Evolutionary conservation across 2,329 filamentous ascomycete genomes (phyloP), one percentile per base, ranked within the genome.

Genomic region (Cytospora mali): DNA sequence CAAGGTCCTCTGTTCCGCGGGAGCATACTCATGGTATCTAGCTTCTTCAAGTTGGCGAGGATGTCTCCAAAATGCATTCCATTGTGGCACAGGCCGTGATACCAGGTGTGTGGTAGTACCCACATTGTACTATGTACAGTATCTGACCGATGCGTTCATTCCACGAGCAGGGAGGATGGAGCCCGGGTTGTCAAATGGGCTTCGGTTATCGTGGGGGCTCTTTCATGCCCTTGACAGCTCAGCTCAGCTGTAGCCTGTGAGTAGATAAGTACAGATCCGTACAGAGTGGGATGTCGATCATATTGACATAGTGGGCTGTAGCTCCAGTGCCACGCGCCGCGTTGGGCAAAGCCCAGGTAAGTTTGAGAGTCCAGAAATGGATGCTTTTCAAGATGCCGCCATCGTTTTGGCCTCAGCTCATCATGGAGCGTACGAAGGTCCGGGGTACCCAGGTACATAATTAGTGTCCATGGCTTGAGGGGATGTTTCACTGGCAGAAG

Each of bases 51-150:
- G 39, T 42, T 39, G 35, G 21, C 56, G 56, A 54, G 50, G 25
- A 35, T 59, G 57, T 60, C 50, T 54, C 31, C 50, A 54, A 33
- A 54, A 13, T 54, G 35, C 50, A 60, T 60, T 60, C 57, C 57
- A 48, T 25, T n/a, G 57, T 60, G 35, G 50, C 33, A 54, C 57
- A 39, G 50, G n/a, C 27, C 35, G 57, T 60, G 57, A n/a, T 60
- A 60, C 57, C 50, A 60, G 46, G 35, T 54, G 33, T 31, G 50
- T 51, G 56, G 56, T 39, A 58, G 48, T 48, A 48, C 46, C 31
- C n/a, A n/a, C n/a, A n/a, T n/a, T n/a, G n/a, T n/a, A n/a, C n/a
- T n/a, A n/a, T n/a, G n/a, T n/a, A n/a, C n/a, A n/a, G n/a, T n/a
- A n/a, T n/a, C n/a, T n/a, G n/a, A 52, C 56, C 16, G 23, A 49